These are phyloP conservation scores for Hymenoscyphus linearis DNA, from an alignment of 2,329 filamentous ascomycete species.

Conservation along the genomic window DNA sequence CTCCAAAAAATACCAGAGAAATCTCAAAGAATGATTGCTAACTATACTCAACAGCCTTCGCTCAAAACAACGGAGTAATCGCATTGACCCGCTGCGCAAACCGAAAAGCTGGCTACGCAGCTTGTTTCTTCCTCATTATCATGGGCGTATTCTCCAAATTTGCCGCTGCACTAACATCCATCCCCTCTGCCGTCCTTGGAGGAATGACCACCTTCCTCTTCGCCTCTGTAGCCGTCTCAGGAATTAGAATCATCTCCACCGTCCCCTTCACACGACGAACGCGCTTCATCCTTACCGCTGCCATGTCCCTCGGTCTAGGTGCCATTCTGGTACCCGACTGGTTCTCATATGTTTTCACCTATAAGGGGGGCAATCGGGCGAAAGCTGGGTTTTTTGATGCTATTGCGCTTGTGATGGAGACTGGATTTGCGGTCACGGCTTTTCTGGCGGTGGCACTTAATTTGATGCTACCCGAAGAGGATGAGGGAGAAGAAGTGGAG, in stretches of 20 bases:
- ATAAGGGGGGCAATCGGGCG: constrained; percentile 59
- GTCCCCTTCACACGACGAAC: constrained; percentile 74
- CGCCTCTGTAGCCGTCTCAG: constrained; percentile 68
- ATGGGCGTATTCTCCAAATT: constrained; percentile 84
- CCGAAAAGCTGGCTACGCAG: constrained; percentile 72
- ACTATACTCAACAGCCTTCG: constrained; percentile 53
- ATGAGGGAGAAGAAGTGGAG: constrained; percentile 52
- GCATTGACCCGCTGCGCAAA: constrained; percentile 77
- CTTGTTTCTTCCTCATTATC: constrained; percentile 69
- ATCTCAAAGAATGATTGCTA: not conserved
- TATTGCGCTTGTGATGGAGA: constrained; percentile 67
- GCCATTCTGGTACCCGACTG: constrained; percentile 63
- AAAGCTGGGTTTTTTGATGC: constrained; percentile 72
- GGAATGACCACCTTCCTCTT: constrained; percentile 81
- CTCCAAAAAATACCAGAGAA: not conserved
- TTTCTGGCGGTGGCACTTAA: constrained; percentile 71
- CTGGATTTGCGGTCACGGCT: constrained; percentile 70
- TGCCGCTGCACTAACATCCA: constrained; percentile 71
- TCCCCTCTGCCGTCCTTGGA: constrained; percentile 61
- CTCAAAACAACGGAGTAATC: constrained; percentile 82
- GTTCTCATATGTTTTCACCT: constrained; percentile 68
- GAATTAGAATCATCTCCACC: constrained; percentile 68
- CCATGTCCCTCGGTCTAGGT: constrained; percentile 67
- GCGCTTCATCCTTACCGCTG: constrained; percentile 74
- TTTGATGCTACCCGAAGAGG: constrained; percentile 64